These are phyloP conservation scores for Hypoxylon crocopeplum DNA, from an alignment of 495 filamentous ascomycete genomes.

Conservation along the genomic window DNA sequence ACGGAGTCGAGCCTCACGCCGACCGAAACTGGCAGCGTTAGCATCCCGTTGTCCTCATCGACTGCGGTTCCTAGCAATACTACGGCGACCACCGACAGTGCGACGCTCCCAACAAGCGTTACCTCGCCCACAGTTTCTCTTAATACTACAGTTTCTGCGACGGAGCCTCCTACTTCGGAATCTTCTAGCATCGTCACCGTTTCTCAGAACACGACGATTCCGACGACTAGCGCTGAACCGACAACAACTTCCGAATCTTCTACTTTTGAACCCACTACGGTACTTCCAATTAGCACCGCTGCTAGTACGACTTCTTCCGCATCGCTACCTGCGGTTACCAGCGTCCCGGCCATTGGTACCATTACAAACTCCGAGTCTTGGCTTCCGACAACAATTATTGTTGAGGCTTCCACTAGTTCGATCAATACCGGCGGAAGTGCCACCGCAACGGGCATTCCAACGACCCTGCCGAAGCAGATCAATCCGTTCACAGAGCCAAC, in stretches of 20 bases:
- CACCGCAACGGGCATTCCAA: slow-evolving; percentile 59
- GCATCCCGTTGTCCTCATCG: too few species aligned
- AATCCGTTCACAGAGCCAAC: slow-evolving; percentile 56
- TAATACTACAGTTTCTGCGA: slow-evolving; percentile 22
- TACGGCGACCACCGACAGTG: slow-evolving; percentile 18
- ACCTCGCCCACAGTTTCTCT: slow-evolving; percentile 17
- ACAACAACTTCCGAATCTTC: slow-evolving; percentile 18
- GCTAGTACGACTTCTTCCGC: slow-evolving; percentile 21
- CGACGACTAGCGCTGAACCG: slow-evolving; percentile 12
- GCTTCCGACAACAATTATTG: slow-evolving; percentile 53
- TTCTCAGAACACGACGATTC: slow-evolving; percentile 34
- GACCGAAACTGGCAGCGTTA: neutral
- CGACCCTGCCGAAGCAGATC: slow-evolving; percentile 75
- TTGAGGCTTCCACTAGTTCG: slow-evolving; percentile 47
- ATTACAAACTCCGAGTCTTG: slow-evolving; percentile 49
- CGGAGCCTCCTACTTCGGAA: slow-evolving; percentile 13
- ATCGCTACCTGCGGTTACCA: slow-evolving; percentile 42
- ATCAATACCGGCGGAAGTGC: slow-evolving; percentile 23
- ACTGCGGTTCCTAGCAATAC: slow-evolving; percentile 10
- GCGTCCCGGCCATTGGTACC: slow-evolving; percentile 46
- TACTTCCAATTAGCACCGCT: neutral
- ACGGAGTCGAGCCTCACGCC: slow-evolving; percentile 15
- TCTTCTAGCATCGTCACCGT: slow-evolving; percentile 22
- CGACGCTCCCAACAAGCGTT: slow-evolving; percentile 17
- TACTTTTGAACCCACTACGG: slow-evolving; percentile 8